Evolutionary conservation across 441 rosid species (phyloP), one percentile per base, ranked within the genome.

Genomic region (Gossypium laxum): DNA sequence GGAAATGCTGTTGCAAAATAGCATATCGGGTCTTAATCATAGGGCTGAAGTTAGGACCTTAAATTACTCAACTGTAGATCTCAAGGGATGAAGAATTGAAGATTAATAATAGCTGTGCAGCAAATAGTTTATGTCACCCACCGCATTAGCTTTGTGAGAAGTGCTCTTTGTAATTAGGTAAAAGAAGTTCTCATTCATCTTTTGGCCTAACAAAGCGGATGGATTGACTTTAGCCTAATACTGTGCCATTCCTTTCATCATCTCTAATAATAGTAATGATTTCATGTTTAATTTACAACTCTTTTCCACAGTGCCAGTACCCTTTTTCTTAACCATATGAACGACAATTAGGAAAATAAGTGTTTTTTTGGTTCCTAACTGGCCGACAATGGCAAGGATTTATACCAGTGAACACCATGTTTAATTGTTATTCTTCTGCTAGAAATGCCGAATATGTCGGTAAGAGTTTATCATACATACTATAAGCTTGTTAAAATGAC

Each of bases 201-300:
- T 74, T 77, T 50, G 54, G 74, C 83, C 78, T 72, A 71, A 38
- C 67, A 54, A 10, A 60, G 32, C 32, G n/a, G 48, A 15, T 51
- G 30, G 11, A 28, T 67, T 54, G 57, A 19, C 68, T 34, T 32
- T 63, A 43, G 51, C 26, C 45, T 63, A 41, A 19, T 63, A 63
- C 5, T 19, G 52, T 0, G 17, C 5, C 52, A 63, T 19, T 63
- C 30, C 8, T 41, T 19, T 41, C 30, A 10, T 24, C 17, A 11
- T 63, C 26, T 21, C 10, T 38, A 41, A 63, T 43, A n/a, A 64
- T 64, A 45, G 48, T 47, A 22, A 41, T 64, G 18, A 65, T 65
- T 47, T 47, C 56, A 22, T 22, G 26, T 63, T 63, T n/a, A n/a
- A n/a, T 48, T 61, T 38, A 10, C 2, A 41, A 41, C 28, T 32